Evolutionary conservation across 2,329 filamentous ascomycete species (phyloP).

Genomic region (Botrytis squamosa): DNA sequence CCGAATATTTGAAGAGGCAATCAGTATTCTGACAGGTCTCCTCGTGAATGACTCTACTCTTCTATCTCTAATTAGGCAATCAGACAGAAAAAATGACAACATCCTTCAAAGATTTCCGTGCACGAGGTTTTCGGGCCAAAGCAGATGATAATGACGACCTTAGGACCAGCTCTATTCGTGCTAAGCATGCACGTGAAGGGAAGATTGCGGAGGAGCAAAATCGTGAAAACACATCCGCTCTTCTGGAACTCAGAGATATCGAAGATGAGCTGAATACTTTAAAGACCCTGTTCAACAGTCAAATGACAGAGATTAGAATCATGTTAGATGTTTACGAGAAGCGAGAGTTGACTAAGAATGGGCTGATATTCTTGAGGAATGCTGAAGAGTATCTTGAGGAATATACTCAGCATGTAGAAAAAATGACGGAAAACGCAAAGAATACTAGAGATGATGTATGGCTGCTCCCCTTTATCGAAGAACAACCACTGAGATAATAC

Average conservation of each 20-base stretch:
- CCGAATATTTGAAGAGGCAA: slow-evolving; percentile 23
- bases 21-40: slow-evolving; percentile 23
- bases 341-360: slow-evolving; percentile 6
- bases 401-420: slow-evolving; percentile 13
- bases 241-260: slow-evolving; percentile 22
- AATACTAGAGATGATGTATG: background rate
- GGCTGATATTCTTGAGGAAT: slow-evolving; percentile 7
- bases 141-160: slow-evolving; percentile 16
- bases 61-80: background rate
- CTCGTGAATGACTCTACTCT: background rate
- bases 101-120: slow-evolving; percentile 23
- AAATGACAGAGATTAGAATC: slow-evolving; percentile 7
- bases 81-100: slow-evolving; percentile 24
- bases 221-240: slow-evolving; percentile 23
- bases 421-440: background rate
- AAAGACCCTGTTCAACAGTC: slow-evolving; percentile 6
- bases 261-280: slow-evolving; percentile 25
- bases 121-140: slow-evolving; percentile 18
- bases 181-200: slow-evolving; percentile 20
- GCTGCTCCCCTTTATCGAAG: background rate
- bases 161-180: slow-evolving; percentile 16
- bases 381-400: slow-evolving; percentile 17
- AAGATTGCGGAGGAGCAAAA: slow-evolving; percentile 21
- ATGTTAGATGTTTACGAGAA: slow-evolving; percentile 19
- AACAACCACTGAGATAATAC: background rate